Base-by-base conservation (phyloP, 2,329 filamentous ascomycete species). In the Botrytis porri region DNA sequence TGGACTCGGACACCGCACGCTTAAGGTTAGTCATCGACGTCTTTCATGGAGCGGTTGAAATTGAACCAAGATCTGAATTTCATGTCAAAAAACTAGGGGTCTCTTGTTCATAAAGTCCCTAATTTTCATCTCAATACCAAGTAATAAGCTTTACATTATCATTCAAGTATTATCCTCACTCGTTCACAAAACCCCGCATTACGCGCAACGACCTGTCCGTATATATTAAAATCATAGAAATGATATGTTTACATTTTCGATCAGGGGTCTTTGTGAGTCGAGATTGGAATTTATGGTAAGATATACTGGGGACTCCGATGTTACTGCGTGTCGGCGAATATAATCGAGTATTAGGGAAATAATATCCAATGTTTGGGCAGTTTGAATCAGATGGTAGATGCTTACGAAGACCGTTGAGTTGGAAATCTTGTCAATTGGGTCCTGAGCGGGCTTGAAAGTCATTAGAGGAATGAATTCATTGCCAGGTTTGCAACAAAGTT, bases 381-480 rank as follows among this genome's bases (percentile, higher is more conserved):
- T 12, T 60, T 8, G 32, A 32, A 20, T 12, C 8, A 14, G 32
- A 12, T 22, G 18, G 54, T 32, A 18, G 54, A 14, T 59, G 18
- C 20, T 22, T 25, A 8, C 14, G 35, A 37, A n/a, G 32, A 18
- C 22, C 10, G 18, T 59, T 45, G 22, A 18, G 5, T 59, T 59
- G 3, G 29, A 20, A 18, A 2, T 32, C 12, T 32, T 59, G 29
- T 12, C 8, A 10, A 20, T 20, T 22, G 20, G 43, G 2, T 20
- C 7, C 9, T 9, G 1, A 45, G 20, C 20, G 20, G 18, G 2
- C 22, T 22, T 9, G 0, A 9, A 0, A 8, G 8, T 9, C 7
- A 45, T 22, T 9, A 8, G 20, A 20, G 20, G 14, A 7, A 7
- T 43, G 14, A 16, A 18, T 43, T 7, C 5, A 43, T 43, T 18